phyloP scores from a whole-genome alignment of 768 basidiomycete species.

The Gymnopilus dilepis region DNA sequence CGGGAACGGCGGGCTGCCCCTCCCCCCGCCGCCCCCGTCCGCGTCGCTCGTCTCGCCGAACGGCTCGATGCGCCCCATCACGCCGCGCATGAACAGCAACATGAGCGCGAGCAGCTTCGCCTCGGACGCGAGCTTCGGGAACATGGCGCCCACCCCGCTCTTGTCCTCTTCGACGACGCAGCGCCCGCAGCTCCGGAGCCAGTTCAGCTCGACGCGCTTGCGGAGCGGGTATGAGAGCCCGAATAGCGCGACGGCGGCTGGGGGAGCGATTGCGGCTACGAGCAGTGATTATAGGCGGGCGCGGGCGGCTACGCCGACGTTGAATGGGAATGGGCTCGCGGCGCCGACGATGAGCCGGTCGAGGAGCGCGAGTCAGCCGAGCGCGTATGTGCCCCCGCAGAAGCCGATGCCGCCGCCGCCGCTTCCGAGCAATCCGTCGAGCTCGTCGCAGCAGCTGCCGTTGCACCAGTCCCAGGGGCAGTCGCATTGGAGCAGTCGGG shows the following conservation, averaged over 20 bases:
- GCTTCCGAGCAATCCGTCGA: conserved; percentile 34
- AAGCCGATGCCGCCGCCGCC: conserved; percentile 60
- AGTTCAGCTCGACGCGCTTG: conserved; percentile 72
- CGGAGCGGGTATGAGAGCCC: conserved; percentile 54
- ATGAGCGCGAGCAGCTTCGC: conserved; percentile 47
- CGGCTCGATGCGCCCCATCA: conserved; percentile 43
- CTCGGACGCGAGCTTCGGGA: conserved; percentile 52
- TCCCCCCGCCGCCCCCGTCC: conserved; percentile 38
- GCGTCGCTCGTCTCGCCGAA: conserved; percentile 32
- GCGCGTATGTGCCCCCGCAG: conserved; percentile 67
- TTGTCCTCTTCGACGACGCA: conserved; percentile 30
- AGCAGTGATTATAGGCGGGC: conserved; percentile 39
- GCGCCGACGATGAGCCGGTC: conserved; percentile 56
- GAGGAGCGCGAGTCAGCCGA: conserved; percentile 82
- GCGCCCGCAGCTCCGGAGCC: conserved; percentile 62
- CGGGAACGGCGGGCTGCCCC: conserved; percentile 36
- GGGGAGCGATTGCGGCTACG: background rate
- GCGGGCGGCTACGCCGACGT: conserved; percentile 40
- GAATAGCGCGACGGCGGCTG: conserved; percentile 18
- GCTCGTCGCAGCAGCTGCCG: background rate
- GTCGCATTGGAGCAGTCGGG: conserved; percentile 48
- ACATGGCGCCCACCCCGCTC: conserved; percentile 30
- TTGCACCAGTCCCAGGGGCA: conserved; percentile 20
- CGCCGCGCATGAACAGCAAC: conserved; percentile 53
- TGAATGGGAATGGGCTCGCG: conserved; percentile 29